A percentile compares a stretch with the other conserved stretches of the same genome.
Conservation (phyloP, 208 protist genomes). For the Crithidia sp. region DNA sequence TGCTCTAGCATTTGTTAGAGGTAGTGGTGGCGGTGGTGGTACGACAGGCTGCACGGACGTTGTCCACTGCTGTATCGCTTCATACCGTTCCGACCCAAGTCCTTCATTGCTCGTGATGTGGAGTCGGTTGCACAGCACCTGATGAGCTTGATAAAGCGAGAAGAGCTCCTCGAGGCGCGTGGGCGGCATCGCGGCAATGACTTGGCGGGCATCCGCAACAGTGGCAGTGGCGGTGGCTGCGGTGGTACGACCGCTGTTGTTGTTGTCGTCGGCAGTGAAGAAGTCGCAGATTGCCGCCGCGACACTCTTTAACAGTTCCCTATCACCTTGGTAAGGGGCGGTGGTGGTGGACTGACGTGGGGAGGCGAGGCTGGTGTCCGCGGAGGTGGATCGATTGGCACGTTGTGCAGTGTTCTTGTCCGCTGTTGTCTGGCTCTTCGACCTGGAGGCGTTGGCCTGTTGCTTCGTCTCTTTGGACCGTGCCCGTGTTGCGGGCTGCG, state of each 20-base stretch:
- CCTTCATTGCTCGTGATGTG: not conserved
- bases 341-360: not conserved
- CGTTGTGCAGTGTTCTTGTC: no score
- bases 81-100: not conserved
- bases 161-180: not conserved
- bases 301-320: not conserved
- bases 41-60: not conserved
- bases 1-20: no score
- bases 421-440: no score
- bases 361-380: no score
- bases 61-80: not conserved
- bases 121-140: not conserved
- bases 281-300: not conserved
- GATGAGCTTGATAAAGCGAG: not conserved
- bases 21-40: not conserved
- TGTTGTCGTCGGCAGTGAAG: not conserved
- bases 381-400: no score
- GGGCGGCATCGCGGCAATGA: not conserved
- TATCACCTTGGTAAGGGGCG: not conserved
- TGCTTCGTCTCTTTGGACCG: no score
- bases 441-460: no score
- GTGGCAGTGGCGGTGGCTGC: no score
- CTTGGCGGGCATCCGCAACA: no score
- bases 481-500: no score
- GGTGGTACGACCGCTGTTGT: not conserved